These are phyloP conservation scores for Yamadazyma buinensis DNA, from an alignment of 1,139 yeast genomes.

Conservation along the genomic window DNA sequence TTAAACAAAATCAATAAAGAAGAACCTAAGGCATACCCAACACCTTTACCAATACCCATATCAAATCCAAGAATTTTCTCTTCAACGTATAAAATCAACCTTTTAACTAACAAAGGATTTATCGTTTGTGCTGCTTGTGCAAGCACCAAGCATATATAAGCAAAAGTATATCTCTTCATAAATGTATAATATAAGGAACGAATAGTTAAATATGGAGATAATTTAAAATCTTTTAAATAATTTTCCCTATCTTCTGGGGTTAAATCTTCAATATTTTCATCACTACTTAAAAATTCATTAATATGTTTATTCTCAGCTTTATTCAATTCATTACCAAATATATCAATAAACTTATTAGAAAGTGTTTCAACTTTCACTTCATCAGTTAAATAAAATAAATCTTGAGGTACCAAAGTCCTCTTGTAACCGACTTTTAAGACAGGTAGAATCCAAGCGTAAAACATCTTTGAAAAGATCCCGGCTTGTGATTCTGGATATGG, in stretches of 20 bases:
- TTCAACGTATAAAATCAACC: slow-evolving; percentile 28
- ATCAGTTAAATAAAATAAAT: slow-evolving; percentile 52
- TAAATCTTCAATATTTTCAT: slow-evolving; percentile 14
- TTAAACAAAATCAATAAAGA: slow-evolving; percentile 24
- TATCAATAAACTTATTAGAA: slow-evolving; percentile 16
- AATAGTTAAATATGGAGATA: slow-evolving; percentile 16
- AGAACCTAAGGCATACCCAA: slow-evolving; percentile 36
- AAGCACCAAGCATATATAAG: slow-evolving; percentile 20
- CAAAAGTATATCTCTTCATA: slow-evolving; percentile 21
- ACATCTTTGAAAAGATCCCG: slow-evolving; percentile 27
- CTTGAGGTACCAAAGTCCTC: slow-evolving; percentile 63
- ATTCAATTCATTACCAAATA: neutral
- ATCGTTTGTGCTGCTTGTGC: slow-evolving; percentile 21
- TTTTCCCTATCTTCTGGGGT: slow-evolving; percentile 12
- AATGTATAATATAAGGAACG: slow-evolving; percentile 24
- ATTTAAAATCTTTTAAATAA: slow-evolving; percentile 10
- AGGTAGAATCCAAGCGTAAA: slow-evolving; percentile 61
- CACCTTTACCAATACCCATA: slow-evolving; percentile 25
- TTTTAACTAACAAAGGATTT: slow-evolving; percentile 30
- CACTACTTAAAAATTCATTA: slow-evolving; percentile 20
- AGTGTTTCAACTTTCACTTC: slow-evolving; percentile 50
- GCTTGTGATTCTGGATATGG: slow-evolving; percentile 34
- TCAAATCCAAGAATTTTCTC: slow-evolving; percentile 21
- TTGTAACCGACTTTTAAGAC: slow-evolving; percentile 60
- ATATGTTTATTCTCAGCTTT: slow-evolving; percentile 13